phyloP scores from a whole-genome alignment of 31 red algal genomes.

The Porphyra umbilicalis region DNA sequence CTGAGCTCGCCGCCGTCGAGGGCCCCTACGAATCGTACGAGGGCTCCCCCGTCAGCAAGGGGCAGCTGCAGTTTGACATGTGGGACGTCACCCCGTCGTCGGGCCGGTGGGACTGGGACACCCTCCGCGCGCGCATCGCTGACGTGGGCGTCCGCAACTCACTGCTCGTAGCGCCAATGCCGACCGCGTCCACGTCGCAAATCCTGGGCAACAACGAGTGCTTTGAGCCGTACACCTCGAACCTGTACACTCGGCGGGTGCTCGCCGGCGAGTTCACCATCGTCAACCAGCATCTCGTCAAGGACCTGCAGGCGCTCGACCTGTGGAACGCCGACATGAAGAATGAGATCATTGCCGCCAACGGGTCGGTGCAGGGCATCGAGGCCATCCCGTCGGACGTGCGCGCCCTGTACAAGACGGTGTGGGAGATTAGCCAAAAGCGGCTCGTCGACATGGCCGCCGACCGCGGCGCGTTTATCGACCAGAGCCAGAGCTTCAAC shows the following conservation, averaged over 20 bases:
- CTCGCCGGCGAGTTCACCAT: constrained; percentile 91
- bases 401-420: constrained; percentile 85
- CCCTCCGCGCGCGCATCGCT: constrained; percentile 48
- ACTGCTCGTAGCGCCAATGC: constrained; percentile 86
- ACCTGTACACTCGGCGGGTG: constrained; percentile 85
- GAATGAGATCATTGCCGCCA: constrained; percentile 77
- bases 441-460: constrained; percentile 87
- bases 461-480: constrained; percentile 94
- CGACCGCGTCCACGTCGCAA: constrained; percentile 92
- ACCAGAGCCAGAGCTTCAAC: constrained; percentile 93
- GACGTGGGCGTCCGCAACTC: constrained; percentile 84
- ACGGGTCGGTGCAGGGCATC: constrained; percentile 84
- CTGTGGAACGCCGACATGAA: constrained; percentile 86
- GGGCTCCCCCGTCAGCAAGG: constrained; percentile 75
- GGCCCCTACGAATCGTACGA: constrained; percentile 76
- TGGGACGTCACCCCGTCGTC: constrained; percentile 72
- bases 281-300: constrained; percentile 91
- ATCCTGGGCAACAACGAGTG: constrained; percentile 95
- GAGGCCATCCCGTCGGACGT: constrained; percentile 51
- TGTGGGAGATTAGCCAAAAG: constrained; percentile 92
- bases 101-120: constrained; percentile 80
- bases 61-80: constrained; percentile 90
- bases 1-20: constrained; percentile 61
- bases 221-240: constrained; percentile 90
- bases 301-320: constrained; percentile 79